Percentiles rank a stretch among this genome's conserved stretches.
Evolutionary conservation across 306 rosid species (phyloP).

Genomic region (Cajanus cajan): DNA sequence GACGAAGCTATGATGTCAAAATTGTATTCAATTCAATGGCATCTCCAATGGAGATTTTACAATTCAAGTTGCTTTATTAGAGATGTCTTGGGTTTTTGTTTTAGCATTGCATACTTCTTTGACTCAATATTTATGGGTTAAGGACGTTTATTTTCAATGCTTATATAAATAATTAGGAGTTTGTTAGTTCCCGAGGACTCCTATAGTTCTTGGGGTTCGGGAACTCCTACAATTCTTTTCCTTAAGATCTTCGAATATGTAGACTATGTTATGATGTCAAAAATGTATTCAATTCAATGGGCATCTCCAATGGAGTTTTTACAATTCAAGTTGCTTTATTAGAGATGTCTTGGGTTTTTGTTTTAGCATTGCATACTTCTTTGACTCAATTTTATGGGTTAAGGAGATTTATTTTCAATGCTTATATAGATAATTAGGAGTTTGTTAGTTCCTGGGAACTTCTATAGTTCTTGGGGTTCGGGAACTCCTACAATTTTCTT

Average conservation of each 20-base stretch:
- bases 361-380: conserved; percentile 22
- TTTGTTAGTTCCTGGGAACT: conserved; percentile 23
- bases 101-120: conserved; percentile 23
- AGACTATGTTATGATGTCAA: background rate
- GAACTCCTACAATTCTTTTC: conserved; percentile 24
- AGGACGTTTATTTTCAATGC: conserved; percentile 7
- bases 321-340: background rate
- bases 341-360: background rate
- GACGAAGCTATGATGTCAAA: no score
- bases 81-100: background rate
- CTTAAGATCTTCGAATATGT: background rate
- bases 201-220: conserved; percentile 31
- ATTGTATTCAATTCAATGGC: no score
- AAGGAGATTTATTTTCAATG: conserved; percentile 5
- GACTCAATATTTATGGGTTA: conserved; percentile 3
- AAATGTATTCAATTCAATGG: no score
- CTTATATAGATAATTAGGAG: conserved; percentile 20
- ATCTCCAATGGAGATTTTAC: no score
- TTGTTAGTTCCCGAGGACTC: conserved; percentile 24
- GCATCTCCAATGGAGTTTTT: background rate
- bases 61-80: background rate
- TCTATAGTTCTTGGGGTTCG: conserved; percentile 11
- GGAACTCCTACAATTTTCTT: background rate
- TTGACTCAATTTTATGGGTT: conserved; percentile 23
- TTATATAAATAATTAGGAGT: conserved; percentile 21